Conservation (phyloP, 2,329 filamentous ascomycete genomes). For the Zasmidium cellare region DNA sequence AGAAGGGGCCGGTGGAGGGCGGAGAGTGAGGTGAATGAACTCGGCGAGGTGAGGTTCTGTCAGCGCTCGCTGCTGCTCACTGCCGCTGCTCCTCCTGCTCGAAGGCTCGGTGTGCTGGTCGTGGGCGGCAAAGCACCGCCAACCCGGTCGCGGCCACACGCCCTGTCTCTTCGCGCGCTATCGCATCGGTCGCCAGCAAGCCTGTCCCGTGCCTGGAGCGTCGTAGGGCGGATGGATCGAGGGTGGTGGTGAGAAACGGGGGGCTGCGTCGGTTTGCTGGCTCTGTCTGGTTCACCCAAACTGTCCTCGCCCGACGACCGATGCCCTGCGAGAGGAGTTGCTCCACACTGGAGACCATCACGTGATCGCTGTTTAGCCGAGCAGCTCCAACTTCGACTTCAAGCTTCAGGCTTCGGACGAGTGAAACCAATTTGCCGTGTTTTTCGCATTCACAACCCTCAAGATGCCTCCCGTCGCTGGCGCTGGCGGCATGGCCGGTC, state of each 20-base stretch:
- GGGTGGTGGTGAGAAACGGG: not conserved
- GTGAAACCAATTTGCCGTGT: not conserved
- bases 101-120: too few relatives aligned
- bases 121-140: not conserved
- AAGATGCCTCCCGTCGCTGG: slow-evolving; percentile 36
- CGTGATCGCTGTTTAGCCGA: too few relatives aligned
- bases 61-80: not conserved
- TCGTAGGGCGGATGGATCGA: not conserved
- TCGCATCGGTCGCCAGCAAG: not conserved
- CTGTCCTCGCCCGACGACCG: not conserved
- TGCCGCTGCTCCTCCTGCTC: not conserved
- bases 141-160: not conserved
- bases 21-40: not conserved
- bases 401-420: not conserved
- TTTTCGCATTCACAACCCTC: not conserved
- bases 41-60: slow-evolving; percentile 1
- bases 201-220: not conserved
- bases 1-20: not conserved
- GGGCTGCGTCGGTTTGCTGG: not conserved
- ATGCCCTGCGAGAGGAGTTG: too few relatives aligned
- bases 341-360: too few relatives aligned
- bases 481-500: slow-evolving; percentile 46
- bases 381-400: too few relatives aligned
- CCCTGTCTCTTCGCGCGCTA: not conserved
- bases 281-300: not conserved